A percentile compares a stretch with the other conserved stretches of the same genome.
Conservation (phyloP, 2,329 filamentous ascomycete genomes). For the Cladosporium sp. region DNA sequence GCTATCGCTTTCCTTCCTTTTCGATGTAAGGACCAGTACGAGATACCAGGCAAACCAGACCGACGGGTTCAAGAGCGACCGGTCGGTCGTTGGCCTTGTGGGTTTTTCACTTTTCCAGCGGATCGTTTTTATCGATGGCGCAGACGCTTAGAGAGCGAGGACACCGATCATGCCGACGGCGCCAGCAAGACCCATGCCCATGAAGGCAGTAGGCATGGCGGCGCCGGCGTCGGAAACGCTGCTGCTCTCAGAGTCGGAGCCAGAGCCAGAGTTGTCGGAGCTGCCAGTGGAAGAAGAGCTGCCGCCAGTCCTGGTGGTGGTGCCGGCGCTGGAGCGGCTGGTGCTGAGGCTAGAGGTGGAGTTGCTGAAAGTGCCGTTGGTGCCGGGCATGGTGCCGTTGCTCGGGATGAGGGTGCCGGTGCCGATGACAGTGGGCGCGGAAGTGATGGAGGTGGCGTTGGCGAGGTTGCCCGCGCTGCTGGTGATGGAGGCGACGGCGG, state of each 20-base stretch:
- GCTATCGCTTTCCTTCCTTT: not conserved
- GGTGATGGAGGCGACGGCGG: slow-evolving; percentile 24
- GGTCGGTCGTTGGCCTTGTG: not conserved
- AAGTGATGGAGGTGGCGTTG: slow-evolving; percentile 19
- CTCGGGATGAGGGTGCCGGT: slow-evolving; percentile 17
- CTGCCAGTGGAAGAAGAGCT: slow-evolving; percentile 4
- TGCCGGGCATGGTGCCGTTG: slow-evolving; percentile 16
- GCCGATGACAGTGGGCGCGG: slow-evolving; percentile 12
- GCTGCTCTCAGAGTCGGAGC: slow-evolving; percentile 22
- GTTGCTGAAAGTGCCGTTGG: slow-evolving; percentile 18
- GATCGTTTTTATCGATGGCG: not conserved
- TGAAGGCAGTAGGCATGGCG: slow-evolving; percentile 39
- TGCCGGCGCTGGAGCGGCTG: not conserved
- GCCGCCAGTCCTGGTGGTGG: slow-evolving; percentile 16
- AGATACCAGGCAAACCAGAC: not conserved
- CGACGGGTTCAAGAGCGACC: not conserved
- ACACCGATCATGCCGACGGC: slow-evolving; percentile 45
- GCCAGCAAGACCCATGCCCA: slow-evolving; percentile 44
- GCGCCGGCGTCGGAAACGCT: slow-evolving; percentile 27
- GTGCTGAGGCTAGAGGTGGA: not conserved
- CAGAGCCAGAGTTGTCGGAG: slow-evolving; percentile 15
- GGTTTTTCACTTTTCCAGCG: not conserved
- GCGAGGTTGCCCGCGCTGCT: slow-evolving; percentile 7
- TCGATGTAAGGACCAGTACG: not conserved
- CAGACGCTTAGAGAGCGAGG: slow-evolving; percentile 42